These are phyloP conservation scores for Dactylellina drechsleri DNA, from an alignment of 2,329 filamentous ascomycete genomes.

Conservation along the genomic window DNA sequence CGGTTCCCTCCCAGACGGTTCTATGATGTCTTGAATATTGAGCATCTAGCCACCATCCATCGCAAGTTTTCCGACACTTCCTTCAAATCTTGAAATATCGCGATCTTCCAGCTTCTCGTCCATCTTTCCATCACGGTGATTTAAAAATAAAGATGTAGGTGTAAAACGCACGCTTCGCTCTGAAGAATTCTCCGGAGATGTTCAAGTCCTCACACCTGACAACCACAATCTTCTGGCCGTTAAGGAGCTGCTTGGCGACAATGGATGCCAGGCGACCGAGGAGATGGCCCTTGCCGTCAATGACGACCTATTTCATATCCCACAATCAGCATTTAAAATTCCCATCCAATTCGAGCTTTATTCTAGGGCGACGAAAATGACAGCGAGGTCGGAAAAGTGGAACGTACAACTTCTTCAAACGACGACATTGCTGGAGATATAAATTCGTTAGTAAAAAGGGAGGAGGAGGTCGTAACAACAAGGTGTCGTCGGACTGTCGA, in stretches of 20 bases:
- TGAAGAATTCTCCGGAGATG: conserved; percentile 99
- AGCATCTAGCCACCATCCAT: too few relatives aligned
- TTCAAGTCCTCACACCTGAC: conserved; percentile 99
- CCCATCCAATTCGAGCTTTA: background rate
- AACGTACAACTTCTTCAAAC: conserved; percentile 54
- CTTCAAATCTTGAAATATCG: background rate
- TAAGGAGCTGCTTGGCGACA: conserved; percentile 98
- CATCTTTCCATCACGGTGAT: background rate
- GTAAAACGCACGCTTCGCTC: conserved; percentile 92
- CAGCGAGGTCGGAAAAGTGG: conserved; percentile 7
- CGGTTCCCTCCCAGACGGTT: too few relatives aligned
- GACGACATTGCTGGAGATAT: conserved; percentile 43
- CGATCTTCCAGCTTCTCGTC: background rate
- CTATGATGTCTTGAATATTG: too few relatives aligned
- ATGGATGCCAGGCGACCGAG: conserved; percentile 98
- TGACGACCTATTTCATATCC: conserved; percentile 77
- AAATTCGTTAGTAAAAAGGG: conserved; percentile 25
- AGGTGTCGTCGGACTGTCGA: conserved; percentile 26
- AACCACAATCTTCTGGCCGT: conserved; percentile 98
- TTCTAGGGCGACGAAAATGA: background rate
- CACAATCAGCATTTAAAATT: conserved; percentile 51
- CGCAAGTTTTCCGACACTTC: too few relatives aligned
- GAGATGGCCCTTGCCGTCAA: conserved; percentile 99
- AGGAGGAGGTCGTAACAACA: conserved; percentile 6
- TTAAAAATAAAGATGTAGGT: conserved; percentile 22